Percentiles rank a stretch among this genome's conserved stretches.
phyloP scores from a whole-genome alignment of 2,329 filamentous ascomycete genomes.

The Boeremia lycopersici region DNA sequence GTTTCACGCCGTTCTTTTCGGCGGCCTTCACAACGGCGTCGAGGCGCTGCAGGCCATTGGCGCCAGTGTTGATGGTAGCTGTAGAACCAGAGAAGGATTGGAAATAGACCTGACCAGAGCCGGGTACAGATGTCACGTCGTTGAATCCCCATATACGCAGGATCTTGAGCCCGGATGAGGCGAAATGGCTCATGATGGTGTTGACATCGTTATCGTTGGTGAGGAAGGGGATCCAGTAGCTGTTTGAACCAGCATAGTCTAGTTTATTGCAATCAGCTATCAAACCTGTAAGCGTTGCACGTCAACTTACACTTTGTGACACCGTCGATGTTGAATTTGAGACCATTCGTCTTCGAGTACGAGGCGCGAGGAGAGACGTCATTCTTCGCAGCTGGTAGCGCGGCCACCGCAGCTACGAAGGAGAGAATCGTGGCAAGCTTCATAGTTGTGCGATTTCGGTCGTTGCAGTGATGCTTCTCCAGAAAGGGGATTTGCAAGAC shows the following conservation, averaged over 20 bases:
- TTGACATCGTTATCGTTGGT: conserved; percentile 63
- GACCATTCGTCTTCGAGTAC: conserved; percentile 36
- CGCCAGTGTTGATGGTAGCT: conserved; percentile 55
- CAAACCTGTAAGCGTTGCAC: background rate
- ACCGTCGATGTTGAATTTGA: conserved; percentile 45
- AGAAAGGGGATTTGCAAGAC: background rate
- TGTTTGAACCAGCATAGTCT: conserved; percentile 57
- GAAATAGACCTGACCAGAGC: conserved; percentile 58
- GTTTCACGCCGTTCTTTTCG: conserved; percentile 57
- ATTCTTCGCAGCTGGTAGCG: conserved; percentile 23
- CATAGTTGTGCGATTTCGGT: conserved; percentile 19
- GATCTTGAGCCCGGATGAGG: conserved; percentile 61
- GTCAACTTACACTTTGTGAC: conserved; percentile 36
- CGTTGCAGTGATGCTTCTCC: background rate
- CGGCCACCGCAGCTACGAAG: conserved; percentile 26
- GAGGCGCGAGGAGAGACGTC: conserved; percentile 26
- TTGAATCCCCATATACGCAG: conserved; percentile 69
- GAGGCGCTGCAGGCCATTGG: conserved; percentile 54
- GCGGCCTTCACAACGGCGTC: conserved; percentile 61
- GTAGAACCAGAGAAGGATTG: conserved; percentile 57
- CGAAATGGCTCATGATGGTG: conserved; percentile 53
- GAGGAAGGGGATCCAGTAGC: conserved; percentile 62
- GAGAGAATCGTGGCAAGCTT: conserved; percentile 28
- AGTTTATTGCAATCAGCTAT: background rate
- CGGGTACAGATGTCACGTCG: conserved; percentile 56